These are phyloP conservation scores for Westerdykella aurantiaca DNA, from an alignment of 2,329 filamentous ascomycete genomes.

Conservation along the genomic window DNA sequence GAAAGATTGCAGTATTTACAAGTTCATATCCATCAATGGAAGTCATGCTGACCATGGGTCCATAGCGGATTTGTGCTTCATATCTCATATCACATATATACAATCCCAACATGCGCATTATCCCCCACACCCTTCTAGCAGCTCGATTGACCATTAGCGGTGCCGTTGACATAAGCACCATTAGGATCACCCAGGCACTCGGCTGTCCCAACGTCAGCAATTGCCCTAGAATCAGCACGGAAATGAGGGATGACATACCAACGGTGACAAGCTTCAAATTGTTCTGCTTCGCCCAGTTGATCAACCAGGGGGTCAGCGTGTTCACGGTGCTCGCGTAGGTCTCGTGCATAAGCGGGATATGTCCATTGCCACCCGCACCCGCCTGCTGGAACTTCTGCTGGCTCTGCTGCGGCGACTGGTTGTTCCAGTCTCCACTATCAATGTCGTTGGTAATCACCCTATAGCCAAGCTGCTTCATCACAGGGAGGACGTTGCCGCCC, in stretches of 20 bases:
- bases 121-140: slow-evolving; percentile 11
- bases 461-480: slow-evolving; percentile 32
- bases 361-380: slow-evolving; percentile 30
- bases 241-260: slow-evolving; percentile 15
- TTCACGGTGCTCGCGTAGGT: slow-evolving; percentile 30
- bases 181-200: slow-evolving; percentile 28
- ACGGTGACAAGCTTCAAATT: slow-evolving; percentile 33
- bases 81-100: too few species aligned
- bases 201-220: slow-evolving; percentile 15
- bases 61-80: too few species aligned
- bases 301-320: slow-evolving; percentile 33
- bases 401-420: slow-evolving; percentile 28
- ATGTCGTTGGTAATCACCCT: slow-evolving; percentile 32
- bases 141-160: slow-evolving; percentile 13
- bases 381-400: slow-evolving; percentile 28
- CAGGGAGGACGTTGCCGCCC: slow-evolving; percentile 25
- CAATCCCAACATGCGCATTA: not conserved
- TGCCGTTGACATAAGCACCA: slow-evolving; percentile 24
- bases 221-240: not conserved
- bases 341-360: slow-evolving; percentile 35
- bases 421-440: slow-evolving; percentile 33
- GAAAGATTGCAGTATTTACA: too few species aligned
- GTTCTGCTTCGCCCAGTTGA: slow-evolving; percentile 35
- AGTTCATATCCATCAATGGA: too few species aligned
- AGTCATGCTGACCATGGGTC: too few species aligned